Evolutionary conservation across 208 protist species (phyloP).

Genomic region (Jaenimonas drosophilae): DNA sequence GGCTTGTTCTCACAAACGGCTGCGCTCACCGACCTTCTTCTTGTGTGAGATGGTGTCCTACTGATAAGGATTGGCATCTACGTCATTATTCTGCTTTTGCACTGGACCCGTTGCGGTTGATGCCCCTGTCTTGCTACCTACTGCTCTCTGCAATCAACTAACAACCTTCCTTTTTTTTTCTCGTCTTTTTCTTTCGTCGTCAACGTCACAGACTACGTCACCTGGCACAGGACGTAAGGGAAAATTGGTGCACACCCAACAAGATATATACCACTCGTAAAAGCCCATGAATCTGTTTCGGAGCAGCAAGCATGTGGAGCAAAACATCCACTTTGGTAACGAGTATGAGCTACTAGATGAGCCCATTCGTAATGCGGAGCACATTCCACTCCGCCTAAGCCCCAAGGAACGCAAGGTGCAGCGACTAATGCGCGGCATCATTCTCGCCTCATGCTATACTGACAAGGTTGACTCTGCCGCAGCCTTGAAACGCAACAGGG

Average conservation of each 20-base stretch:
- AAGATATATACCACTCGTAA: not conserved
- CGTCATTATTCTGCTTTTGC: too few species aligned
- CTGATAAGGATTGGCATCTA: too few species aligned
- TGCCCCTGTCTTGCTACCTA: too few species aligned
- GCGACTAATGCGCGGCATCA: constrained; percentile 78
- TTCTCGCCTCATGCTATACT: constrained; percentile 86
- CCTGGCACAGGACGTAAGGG: not conserved
- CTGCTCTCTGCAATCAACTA: too few species aligned
- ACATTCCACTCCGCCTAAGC: constrained; percentile 82
- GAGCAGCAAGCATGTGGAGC: not conserved
- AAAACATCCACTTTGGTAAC: constrained; percentile 21
- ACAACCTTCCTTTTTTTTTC: constrained; percentile 6
- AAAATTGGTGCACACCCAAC: not conserved
- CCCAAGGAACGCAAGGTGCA: constrained; percentile 77
- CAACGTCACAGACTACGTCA: not conserved
- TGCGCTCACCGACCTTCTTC: too few species aligned
- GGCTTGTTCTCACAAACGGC: too few species aligned
- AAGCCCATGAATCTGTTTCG: not conserved
- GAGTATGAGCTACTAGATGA: constrained; percentile 70
- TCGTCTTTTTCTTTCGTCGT: constrained; percentile 3
- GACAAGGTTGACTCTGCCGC: constrained; percentile 79
- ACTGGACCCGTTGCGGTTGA: too few species aligned
- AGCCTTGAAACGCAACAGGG: constrained; percentile 51
- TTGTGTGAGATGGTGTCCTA: too few species aligned
- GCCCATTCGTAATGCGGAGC: constrained; percentile 65